Evolutionary conservation across 2,329 filamentous ascomycete genomes (phyloP), one percentile per base, ranked within the genome.

Genomic region (Fusarium caatingaense): DNA sequence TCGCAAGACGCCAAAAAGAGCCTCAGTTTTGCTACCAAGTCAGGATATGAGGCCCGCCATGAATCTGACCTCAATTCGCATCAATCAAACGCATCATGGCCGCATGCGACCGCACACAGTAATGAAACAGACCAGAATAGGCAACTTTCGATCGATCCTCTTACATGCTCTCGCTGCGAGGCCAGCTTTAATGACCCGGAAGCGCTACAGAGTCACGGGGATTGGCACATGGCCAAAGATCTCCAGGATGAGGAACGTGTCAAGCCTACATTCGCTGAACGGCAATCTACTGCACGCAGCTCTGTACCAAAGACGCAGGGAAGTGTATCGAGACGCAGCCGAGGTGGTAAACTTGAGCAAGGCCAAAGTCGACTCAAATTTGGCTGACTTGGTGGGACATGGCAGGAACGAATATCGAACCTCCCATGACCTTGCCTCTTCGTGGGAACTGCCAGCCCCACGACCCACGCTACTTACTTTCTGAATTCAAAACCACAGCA

Each of bases 141-240:
- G 49, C 78, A 80, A 71, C 74, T 77, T 73, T 78, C 80, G 68
- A 78, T 75, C 40, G 76, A 80, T 45, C 80, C 83, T 73, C 73
- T 79, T 34, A 51, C 25, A 42, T 97, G 93, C 78, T 77, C 83
- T 51, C 88, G 88, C 67, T 97, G 94, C 79, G 85, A 86, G 63
- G 85, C 86, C 73, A 77, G 78, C n/a, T 83, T 96, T 34, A 83
- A 85, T 15, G 82, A 84, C 41, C 76, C 83, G 27, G 87, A 91
- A 59, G 86, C 87, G 72, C 77, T 89, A 48, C 87, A 90, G 70
- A 94, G 92, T 80, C 96, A 99, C 78, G 85, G 91, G 56, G 96
- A 99, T 79, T 98, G 94, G 91, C 96, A 99, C 81, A 91, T 97
- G 80, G 96, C 96, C 47, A 93, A 92, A 80, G 92, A 95, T 73